Conservation (phyloP, 805 yeast genomes). For the Lachancea cidri region DNA sequence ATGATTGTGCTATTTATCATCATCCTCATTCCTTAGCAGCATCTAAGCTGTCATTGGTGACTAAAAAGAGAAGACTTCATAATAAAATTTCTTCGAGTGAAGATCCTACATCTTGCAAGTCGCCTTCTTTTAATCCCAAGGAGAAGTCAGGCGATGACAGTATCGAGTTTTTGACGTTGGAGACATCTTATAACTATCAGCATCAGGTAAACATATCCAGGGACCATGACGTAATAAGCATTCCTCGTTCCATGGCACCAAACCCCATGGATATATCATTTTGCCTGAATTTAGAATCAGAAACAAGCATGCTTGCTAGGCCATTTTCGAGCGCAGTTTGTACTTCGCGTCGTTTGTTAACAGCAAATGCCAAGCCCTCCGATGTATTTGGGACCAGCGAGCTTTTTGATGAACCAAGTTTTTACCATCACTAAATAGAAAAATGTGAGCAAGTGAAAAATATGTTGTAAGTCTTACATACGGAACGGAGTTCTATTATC, state of each 20-base stretch:
- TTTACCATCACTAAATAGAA: slow-evolving; percentile 15
- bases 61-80: slow-evolving; percentile 1
- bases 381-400: slow-evolving; percentile 10
- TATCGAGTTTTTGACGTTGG: slow-evolving; percentile 1
- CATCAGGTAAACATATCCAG: neutral
- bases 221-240: neutral
- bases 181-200: slow-evolving; percentile 1
- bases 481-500: no score
- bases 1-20: neutral
- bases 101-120: neutral
- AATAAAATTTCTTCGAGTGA: neutral
- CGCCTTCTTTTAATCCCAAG: neutral
- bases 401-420: slow-evolving; percentile 22
- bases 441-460: neutral
- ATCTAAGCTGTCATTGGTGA: neutral
- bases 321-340: slow-evolving; percentile 2
- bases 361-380: slow-evolving; percentile 11
- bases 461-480: no score
- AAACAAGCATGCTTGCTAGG: neutral
- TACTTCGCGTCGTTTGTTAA: slow-evolving; percentile 8
- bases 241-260: slow-evolving; percentile 7
- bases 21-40: neutral
- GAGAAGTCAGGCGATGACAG: neutral
- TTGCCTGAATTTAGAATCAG: slow-evolving; percentile 7
- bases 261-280: slow-evolving; percentile 14